phyloP scores from a whole-genome alignment of 805 yeast species.

The Kregervanrija delftensis region DNA sequence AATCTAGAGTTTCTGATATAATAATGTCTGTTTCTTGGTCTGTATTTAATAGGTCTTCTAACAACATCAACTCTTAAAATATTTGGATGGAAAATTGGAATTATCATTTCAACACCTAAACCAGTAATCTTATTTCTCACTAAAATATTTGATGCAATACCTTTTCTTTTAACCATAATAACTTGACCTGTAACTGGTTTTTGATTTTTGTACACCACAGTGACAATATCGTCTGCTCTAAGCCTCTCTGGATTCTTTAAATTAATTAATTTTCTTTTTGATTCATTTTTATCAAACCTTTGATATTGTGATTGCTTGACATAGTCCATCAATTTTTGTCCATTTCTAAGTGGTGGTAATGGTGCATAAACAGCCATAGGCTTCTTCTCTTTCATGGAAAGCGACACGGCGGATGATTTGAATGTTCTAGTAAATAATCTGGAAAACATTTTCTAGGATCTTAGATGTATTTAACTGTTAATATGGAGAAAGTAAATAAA shows the following conservation, averaged over 20 bases:
- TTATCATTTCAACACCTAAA: slow-evolving; percentile 78
- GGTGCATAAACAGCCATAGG: slow-evolving; percentile 39
- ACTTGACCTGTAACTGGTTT: slow-evolving; percentile 73
- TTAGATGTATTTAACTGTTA: background rate
- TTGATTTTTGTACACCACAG: slow-evolving; percentile 62
- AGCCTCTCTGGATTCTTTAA: slow-evolving; percentile 41
- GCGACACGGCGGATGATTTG: background rate
- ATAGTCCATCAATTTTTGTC: slow-evolving; percentile 36
- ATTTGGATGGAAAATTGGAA: slow-evolving; percentile 76
- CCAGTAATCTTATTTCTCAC: slow-evolving; percentile 77
- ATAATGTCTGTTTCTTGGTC: slow-evolving; percentile 79
- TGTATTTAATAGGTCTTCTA: slow-evolving; percentile 65
- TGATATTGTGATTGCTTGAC: slow-evolving; percentile 45
- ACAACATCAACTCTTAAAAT: slow-evolving; percentile 72
- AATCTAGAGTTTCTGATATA: slow-evolving; percentile 75
- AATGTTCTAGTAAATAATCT: slow-evolving; percentile 5
- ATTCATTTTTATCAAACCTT: slow-evolving; percentile 66
- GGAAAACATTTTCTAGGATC: background rate
- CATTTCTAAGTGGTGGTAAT: slow-evolving; percentile 41
- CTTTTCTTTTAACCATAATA: slow-evolving; percentile 66
- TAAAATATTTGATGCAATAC: slow-evolving; percentile 67
- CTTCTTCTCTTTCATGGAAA: slow-evolving; percentile 4
- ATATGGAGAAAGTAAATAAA: too few relatives aligned
- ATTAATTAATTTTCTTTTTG: slow-evolving; percentile 51
- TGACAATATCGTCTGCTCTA: slow-evolving; percentile 76